Evolutionary conservation across 2,329 filamentous ascomycete genomes (phyloP).

Genomic region (Coniochaeta sp.): DNA sequence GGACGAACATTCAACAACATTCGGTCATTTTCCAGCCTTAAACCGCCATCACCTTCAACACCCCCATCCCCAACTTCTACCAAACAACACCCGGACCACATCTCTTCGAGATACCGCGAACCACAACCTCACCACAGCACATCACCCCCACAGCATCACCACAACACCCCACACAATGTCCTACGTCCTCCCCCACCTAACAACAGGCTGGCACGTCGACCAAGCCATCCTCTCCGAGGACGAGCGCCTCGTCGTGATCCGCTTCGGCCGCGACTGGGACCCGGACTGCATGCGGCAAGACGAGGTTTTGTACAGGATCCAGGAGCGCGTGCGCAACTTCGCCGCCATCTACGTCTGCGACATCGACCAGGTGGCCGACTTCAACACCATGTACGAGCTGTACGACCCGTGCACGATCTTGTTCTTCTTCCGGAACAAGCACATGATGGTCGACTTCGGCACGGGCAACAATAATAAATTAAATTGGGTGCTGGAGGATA

Average conservation of each 20-base stretch:
- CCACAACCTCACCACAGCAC: neutral
- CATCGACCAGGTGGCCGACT: slow-evolving; percentile 82
- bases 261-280: slow-evolving; percentile 84
- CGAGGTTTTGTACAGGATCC: slow-evolving; percentile 90
- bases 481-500: slow-evolving; percentile 94
- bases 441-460: slow-evolving; percentile 97
- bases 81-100: no score
- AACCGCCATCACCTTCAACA: neutral
- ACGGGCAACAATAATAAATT: slow-evolving; percentile 99
- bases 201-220: slow-evolving; percentile 95
- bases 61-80: no score
- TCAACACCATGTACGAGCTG: slow-evolving; percentile 85
- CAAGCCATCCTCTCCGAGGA: slow-evolving; percentile 83
- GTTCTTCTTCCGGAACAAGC: slow-evolving; percentile 91
- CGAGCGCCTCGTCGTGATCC: slow-evolving; percentile 86
- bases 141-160: no score
- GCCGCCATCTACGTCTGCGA: slow-evolving; percentile 92
- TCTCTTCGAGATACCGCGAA: no score
- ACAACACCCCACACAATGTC: slow-evolving; percentile 48
- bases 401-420: slow-evolving; percentile 56
- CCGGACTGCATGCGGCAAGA: slow-evolving; percentile 71
- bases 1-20: slow-evolving; percentile 1
- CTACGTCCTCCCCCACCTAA: slow-evolving; percentile 87
- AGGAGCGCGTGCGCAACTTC: slow-evolving; percentile 90
- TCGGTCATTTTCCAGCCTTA: neutral